Evolutionary conservation across 148 eudicot genomes (phyloP), one percentile per base, ranked within the genome.

Genomic region (Salicornia ramosissima): DNA sequence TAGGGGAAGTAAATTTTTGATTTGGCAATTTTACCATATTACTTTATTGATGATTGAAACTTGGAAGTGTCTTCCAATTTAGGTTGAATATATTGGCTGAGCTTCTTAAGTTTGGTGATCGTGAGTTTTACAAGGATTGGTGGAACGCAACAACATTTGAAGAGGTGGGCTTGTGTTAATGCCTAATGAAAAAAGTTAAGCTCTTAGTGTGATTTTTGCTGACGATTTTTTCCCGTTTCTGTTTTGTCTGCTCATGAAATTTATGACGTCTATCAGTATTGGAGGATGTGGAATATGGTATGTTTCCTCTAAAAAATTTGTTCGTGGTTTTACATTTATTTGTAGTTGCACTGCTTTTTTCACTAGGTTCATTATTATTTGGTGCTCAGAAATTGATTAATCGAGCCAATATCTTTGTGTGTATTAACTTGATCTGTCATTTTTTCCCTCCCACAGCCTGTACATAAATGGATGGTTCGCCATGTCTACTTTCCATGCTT

Each of bases 251-350:
- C 72, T 33, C 68, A 39, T 12, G 69, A 67, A 59, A 51, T 60
- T 60, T 73, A 75, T 76, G 76, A 78, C 84, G 73, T 72, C 30
- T 61, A 61, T 74, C 90, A 93, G 98, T 93, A 93, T 65, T 93
- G 98, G 98, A 88, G 98, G 83, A 87, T 86, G 90, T 93, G 98
- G 98, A 93, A 93, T 87, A 93, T 93, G 98, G 98, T 93, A 80
- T 59, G 88, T 83, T 43, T 56, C 54, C 34, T 73, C 31, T 63
- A 64, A 34, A 29, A 14, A 3, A 3, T 36, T 34, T 47, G 33
- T 47, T 8, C 43, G 42, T 58, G 45, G 10, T 62, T 29, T 15
- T 40, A 56, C 43, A 43, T 21, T 47, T 45, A 33, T 28, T 19
- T 47, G 21, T 30, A 19, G 26, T 46, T 65, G 5, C 22, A 21